phyloP scores from a whole-genome alignment of 73 alveolate species.

The Paramecium caudatum region DNA sequence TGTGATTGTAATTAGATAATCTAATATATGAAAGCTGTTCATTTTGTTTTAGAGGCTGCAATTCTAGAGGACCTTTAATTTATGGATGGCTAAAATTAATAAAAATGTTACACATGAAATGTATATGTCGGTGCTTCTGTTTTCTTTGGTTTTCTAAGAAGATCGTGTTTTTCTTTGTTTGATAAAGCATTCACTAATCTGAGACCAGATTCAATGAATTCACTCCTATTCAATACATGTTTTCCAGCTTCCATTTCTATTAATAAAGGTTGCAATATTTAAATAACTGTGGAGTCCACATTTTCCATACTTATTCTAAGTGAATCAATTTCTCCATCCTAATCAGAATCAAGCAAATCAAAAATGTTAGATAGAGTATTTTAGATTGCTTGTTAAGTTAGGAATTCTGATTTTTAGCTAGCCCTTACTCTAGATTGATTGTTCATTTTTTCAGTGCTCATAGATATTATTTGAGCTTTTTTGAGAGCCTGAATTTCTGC shows the following conservation, averaged over 20 bases:
- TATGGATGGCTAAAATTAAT: constrained; percentile 56
- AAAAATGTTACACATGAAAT: constrained; percentile 50
- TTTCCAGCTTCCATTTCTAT: constrained; percentile 58
- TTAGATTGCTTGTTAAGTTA: neutral
- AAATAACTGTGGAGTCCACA: neutral
- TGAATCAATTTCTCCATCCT: constrained; percentile 65
- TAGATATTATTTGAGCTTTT: neutral
- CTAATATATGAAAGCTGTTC: neutral
- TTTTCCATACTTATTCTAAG: neutral
- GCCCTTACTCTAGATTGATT: constrained; percentile 39
- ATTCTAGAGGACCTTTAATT: constrained; percentile 28
- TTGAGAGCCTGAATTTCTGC: constrained; percentile 8
- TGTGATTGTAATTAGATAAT: neutral
- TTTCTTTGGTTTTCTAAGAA: constrained; percentile 31
- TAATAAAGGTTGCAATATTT: constrained; percentile 33
- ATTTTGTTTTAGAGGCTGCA: constrained; percentile 20
- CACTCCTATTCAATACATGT: constrained; percentile 23
- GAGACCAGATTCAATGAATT: constrained; percentile 34
- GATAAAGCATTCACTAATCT: constrained; percentile 10
- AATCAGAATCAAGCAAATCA: constrained; percentile 34
- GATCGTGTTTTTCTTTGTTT: constrained; percentile 30
- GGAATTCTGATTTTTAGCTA: constrained; percentile 38
- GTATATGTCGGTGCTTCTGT: neutral
- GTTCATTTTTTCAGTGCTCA: neutral
- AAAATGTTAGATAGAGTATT: constrained; percentile 29